Conservation (phyloP, 2,329 filamentous ascomycete genomes). For the Sarocladium brachiariae region DNA sequence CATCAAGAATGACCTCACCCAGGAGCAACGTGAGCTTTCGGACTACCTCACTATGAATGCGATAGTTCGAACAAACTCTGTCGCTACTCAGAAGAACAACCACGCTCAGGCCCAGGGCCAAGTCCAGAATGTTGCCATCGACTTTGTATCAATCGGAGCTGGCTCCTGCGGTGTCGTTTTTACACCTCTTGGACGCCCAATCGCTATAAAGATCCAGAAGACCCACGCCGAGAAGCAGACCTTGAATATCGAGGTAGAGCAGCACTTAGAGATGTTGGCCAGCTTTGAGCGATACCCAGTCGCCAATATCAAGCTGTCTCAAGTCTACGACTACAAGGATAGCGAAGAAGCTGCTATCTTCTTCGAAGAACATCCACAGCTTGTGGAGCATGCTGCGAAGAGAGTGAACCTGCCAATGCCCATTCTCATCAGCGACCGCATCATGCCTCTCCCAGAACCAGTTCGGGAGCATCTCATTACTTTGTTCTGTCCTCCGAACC, state of each 20-base stretch:
- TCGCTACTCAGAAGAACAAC: background rate
- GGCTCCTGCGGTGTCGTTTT: constrained; percentile 18
- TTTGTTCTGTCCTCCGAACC: constrained; percentile 13
- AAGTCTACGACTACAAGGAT: background rate
- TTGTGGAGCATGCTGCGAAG: constrained; percentile 10
- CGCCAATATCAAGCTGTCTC: constrained; percentile 10
- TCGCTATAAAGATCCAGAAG: constrained; percentile 12
- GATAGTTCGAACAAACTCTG: too few species aligned
- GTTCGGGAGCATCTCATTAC: constrained; percentile 17
- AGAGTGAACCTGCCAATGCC: constrained; percentile 14
- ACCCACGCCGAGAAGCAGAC: background rate
- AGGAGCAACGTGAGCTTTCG: background rate
- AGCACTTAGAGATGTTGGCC: constrained; percentile 3
- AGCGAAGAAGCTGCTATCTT: background rate
- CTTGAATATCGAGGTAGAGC: constrained; percentile 9
- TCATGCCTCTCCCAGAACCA: constrained; percentile 18
- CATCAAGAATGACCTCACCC: background rate
- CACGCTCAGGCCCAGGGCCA: background rate
- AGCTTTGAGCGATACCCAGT: background rate
- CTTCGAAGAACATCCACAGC: constrained; percentile 9
- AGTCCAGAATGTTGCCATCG: background rate
- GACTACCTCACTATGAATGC: background rate
- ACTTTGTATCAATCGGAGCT: constrained; percentile 15
- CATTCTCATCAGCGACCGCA: constrained; percentile 18
- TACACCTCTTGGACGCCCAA: background rate